A percentile compares a stretch with the other conserved stretches of the same genome.
Evolutionary conservation across 768 basidiomycete species (phyloP).

Genomic region (Auriculariales sp.): DNA sequence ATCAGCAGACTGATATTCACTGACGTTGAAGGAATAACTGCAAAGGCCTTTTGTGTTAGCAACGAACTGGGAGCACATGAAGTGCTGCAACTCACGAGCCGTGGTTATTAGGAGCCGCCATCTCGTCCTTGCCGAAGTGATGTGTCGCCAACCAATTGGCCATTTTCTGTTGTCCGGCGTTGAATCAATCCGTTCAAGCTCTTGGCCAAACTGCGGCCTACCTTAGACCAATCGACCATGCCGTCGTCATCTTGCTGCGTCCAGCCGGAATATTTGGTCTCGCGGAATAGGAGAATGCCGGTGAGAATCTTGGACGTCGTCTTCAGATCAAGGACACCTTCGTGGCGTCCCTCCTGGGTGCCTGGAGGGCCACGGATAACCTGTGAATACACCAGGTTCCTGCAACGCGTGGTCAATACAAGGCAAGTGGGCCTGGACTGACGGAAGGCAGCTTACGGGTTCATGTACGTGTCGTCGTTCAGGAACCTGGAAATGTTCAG

Average conservation of each 20-base stretch:
- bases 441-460: too few species aligned
- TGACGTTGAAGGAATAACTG: constrained; percentile 36
- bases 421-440: too few species aligned
- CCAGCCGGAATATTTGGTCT: constrained; percentile 36
- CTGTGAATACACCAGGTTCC: constrained; percentile 40
- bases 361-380: constrained; percentile 33
- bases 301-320: constrained; percentile 39
- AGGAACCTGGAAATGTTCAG: constrained; percentile 40
- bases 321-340: constrained; percentile 45
- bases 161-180: too few species aligned
- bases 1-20: constrained; percentile 3
- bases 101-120: constrained; percentile 32
- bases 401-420: too few species aligned
- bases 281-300: constrained; percentile 26
- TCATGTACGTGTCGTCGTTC: constrained; percentile 27
- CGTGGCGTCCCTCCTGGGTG: constrained; percentile 31
- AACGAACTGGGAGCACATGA: too few species aligned
- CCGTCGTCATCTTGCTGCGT: constrained; percentile 33
- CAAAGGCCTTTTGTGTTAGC: too few species aligned
- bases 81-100: constrained; percentile 22
- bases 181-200: too few species aligned
- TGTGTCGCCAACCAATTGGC: constrained; percentile 35
- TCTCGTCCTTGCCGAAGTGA: constrained; percentile 25
- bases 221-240: constrained; percentile 29
- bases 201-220: constrained; percentile 14